phyloP scores from a whole-genome alignment of 1,139 yeast species.

The Kodamaea derodonti region DNA sequence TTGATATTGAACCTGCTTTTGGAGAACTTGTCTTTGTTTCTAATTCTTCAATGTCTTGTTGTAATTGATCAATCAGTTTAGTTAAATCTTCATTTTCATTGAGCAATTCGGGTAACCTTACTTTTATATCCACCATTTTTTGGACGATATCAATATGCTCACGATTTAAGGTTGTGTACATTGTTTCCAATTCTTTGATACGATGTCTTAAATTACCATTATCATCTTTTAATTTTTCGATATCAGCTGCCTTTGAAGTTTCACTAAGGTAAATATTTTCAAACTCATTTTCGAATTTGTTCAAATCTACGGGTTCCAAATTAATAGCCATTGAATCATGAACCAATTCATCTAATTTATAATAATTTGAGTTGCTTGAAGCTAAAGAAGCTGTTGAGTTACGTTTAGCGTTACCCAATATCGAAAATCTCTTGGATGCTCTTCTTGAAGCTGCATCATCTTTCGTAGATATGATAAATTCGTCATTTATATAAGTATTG shows the following conservation, averaged over 20 bases:
- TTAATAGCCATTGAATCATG: slow-evolving; percentile 70
- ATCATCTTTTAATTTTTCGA: slow-evolving; percentile 56
- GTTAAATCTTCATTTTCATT: slow-evolving; percentile 69
- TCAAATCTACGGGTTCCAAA: slow-evolving; percentile 66
- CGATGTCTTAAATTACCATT: slow-evolving; percentile 75
- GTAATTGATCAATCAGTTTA: slow-evolving; percentile 59
- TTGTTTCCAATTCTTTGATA: slow-evolving; percentile 69
- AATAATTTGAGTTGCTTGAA: slow-evolving; percentile 25
- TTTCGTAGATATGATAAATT: slow-evolving; percentile 22
- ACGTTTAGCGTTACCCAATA: slow-evolving; percentile 18
- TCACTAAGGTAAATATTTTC: slow-evolving; percentile 69
- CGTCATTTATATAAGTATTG: slow-evolving; percentile 56
- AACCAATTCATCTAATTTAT: slow-evolving; percentile 72
- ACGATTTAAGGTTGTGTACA: slow-evolving; percentile 63
- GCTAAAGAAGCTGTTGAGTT: slow-evolving; percentile 9
- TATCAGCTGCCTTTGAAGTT: slow-evolving; percentile 63
- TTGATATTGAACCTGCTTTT: slow-evolving; percentile 1
- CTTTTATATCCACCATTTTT: slow-evolving; percentile 38
- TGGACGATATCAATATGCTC: slow-evolving; percentile 62
- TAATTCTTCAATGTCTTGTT: slow-evolving; percentile 50
- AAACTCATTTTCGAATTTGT: slow-evolving; percentile 70
- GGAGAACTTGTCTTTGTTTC: slow-evolving; percentile 31
- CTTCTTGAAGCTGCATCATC: slow-evolving; percentile 14
- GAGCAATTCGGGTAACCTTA: slow-evolving; percentile 51
- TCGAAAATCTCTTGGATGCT: slow-evolving; percentile 17